Conservation (phyloP, 2,329 filamentous ascomycete species). For the Ascochyta koolunga region DNA sequence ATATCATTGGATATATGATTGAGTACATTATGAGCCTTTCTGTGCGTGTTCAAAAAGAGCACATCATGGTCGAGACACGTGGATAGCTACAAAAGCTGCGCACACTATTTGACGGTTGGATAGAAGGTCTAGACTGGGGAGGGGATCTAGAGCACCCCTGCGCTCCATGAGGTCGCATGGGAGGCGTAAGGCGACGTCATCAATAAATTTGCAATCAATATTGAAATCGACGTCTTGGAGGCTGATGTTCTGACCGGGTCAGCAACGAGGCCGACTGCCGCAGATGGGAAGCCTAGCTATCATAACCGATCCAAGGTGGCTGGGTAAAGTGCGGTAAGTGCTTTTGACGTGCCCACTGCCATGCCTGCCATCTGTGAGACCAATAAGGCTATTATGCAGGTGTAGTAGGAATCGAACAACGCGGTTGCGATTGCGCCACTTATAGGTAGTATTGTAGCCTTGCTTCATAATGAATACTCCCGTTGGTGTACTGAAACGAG, state of each 20-base stretch:
- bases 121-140: neutral
- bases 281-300: neutral
- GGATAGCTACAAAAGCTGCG: neutral
- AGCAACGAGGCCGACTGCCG: conserved; percentile 8
- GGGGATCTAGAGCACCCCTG: neutral
- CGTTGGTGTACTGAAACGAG: neutral
- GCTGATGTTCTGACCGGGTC: neutral
- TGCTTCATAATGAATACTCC: too few species aligned
- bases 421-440: neutral
- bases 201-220: conserved; percentile 6
- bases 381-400: neutral
- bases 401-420: neutral
- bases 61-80: too few species aligned
- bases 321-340: conserved; percentile 6
- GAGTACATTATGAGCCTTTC: too few species aligned
- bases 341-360: neutral
- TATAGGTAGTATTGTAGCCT: neutral
- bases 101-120: too few species aligned
- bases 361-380: neutral
- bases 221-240: neutral
- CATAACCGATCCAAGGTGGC: neutral
- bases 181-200: conserved; percentile 8
- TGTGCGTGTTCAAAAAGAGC: too few species aligned
- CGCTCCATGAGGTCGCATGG: neutral
- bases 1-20: neutral